phyloP scores from a whole-genome alignment of 2,329 filamentous ascomycete genomes.

The Penicillium sp. region DNA sequence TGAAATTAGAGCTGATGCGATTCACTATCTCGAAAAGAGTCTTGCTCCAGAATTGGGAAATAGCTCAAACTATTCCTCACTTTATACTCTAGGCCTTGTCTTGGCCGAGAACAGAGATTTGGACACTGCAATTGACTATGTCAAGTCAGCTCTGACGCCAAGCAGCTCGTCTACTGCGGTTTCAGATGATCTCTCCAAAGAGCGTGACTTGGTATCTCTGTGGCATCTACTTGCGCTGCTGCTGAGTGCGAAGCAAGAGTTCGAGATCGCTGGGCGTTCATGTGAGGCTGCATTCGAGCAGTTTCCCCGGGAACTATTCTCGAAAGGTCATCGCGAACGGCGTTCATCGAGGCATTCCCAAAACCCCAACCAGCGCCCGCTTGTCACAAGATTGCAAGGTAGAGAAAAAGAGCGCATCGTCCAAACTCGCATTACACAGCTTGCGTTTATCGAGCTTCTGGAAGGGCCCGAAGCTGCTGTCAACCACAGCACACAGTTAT shows the following conservation, averaged over 20 bases:
- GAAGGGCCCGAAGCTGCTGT: constrained; percentile 80
- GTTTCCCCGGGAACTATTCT: constrained; percentile 61
- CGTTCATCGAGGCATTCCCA: constrained; percentile 24
- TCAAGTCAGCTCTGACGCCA: constrained; percentile 64
- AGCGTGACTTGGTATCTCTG: constrained; percentile 58
- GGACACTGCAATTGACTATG: constrained; percentile 67
- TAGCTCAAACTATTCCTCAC: constrained; percentile 61
- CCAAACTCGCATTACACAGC: constrained; percentile 92
- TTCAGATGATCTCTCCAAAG: constrained; percentile 26
- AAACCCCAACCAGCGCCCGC: constrained; percentile 40
- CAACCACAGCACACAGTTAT: constrained; percentile 74
- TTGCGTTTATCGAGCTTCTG: constrained; percentile 70
- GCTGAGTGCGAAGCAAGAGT: constrained; percentile 78
- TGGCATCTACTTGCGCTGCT: constrained; percentile 88
- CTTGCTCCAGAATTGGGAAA: constrained; percentile 59
- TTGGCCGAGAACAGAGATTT: constrained; percentile 79
- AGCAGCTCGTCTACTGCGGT: constrained; percentile 31
- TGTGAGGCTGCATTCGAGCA: constrained; percentile 89
- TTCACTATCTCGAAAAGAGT: constrained; percentile 65
- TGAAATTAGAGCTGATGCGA: constrained; percentile 67
- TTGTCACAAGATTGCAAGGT: constrained; percentile 68
- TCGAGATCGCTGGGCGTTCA: constrained; percentile 65
- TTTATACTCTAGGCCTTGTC: constrained; percentile 75
- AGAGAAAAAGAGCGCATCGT: constrained; percentile 77
- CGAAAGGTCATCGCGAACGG: constrained; percentile 57